Evolutionary conservation across 331 rosid genomes (phyloP).

Genomic region (Cydonia oblonga): DNA sequence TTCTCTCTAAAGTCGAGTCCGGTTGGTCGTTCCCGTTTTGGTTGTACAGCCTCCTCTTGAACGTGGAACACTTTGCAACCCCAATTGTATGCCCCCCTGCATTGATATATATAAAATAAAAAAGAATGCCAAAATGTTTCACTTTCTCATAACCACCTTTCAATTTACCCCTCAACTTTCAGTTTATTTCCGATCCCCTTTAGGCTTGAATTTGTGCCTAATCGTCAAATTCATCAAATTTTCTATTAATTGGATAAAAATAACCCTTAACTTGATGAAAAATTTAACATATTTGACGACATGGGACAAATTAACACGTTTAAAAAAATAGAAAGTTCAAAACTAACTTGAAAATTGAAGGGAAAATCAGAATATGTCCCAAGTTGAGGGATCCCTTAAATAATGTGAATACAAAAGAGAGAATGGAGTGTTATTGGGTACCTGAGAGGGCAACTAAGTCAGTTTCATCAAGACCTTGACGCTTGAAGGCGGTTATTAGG

Average conservation of each 20-base stretch:
- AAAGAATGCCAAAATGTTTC: too few species aligned
- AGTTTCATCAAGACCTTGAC: slow-evolving; percentile 72
- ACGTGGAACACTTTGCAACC: slow-evolving; percentile 60
- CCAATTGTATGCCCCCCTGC: slow-evolving; percentile 85
- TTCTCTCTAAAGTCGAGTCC: slow-evolving; percentile 44
- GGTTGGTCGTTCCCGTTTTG: slow-evolving; percentile 76
- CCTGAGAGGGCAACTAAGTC: slow-evolving; percentile 89
- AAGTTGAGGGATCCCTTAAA: neutral
- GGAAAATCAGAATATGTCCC: neutral
- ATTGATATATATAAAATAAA: neutral
- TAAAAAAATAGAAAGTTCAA: neutral
- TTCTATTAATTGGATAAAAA: neutral
- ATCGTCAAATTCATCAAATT: neutral
- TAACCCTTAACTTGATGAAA: neutral
- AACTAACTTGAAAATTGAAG: neutral
- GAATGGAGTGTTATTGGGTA: neutral
- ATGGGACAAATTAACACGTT: neutral
- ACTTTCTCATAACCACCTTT: neutral
- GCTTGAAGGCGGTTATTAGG: slow-evolving; percentile 45
- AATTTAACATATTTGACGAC: neutral
- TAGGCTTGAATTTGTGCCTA: neutral
- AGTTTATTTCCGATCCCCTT: neutral
- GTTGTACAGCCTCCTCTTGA: slow-evolving; percentile 84
- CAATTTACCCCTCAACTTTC: neutral
- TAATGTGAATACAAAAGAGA: neutral